Evolutionary conservation across 495 filamentous ascomycete species (phyloP), one percentile per base, ranked within the genome.

Genomic region (Lasiosphaeris hirsuta): DNA sequence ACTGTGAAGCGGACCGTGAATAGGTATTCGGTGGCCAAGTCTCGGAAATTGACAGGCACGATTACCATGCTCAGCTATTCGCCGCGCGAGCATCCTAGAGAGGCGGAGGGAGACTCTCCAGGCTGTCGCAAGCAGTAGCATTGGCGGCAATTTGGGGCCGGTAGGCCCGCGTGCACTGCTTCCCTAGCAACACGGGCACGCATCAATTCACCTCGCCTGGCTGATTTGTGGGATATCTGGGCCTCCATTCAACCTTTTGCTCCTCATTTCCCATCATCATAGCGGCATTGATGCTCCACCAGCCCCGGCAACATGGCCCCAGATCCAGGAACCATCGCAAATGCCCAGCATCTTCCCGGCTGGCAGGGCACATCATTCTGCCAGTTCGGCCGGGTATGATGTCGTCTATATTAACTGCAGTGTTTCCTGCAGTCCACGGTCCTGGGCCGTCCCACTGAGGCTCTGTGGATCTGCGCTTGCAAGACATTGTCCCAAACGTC

Each of bases 91-190:
- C 13, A 37, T 34, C 56, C 49, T 30, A 14, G 45, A 49, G 50
- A 30, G 23, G 43, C 67, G 67, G 67, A 69, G 54, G 63, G 19
- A 51, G 30, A 68, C 40, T 49, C 35, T 66, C 65, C 65, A 68
- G 42, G 41, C 30, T 14, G 1, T 37, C 41, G 13, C 34, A 59
- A 42, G 37, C 51, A 49, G 61, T 56, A 54, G 58, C 57, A 64
- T 62, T 47, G 37, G 17, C 65, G 63, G 66, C 46, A 61, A 45
- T 39, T 55, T 55, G 58, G 63, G 62, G 51, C 17, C 50, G 53
- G 36, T 35, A 58, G 10, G 11, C 37, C 36, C 33, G n/a, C 10
- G 3, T 36, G 34, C 43, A 45, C 43, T 23, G 2, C 11, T 37
- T 38, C 51, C 38, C 47, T 38, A 36, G 3, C 33, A 9, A 15